phyloP scores from a whole-genome alignment of 352 stramenopile genomes.

The Phytophthora chlamydospora region DNA sequence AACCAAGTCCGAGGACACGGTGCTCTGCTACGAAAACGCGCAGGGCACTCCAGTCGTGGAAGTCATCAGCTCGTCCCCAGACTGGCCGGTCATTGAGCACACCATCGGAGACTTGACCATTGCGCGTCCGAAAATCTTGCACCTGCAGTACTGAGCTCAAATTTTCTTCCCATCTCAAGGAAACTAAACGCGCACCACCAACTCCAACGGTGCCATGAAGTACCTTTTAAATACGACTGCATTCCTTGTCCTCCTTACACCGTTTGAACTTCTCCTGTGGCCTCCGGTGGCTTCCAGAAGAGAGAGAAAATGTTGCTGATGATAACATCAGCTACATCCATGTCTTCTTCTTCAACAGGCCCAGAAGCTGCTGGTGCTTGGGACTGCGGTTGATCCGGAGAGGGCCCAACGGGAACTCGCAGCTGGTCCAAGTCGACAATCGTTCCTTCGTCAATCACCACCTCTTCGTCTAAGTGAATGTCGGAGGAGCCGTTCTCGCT shows the following conservation, averaged over 20 bases:
- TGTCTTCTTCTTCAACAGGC: constrained; percentile 42
- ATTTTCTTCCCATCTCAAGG: neutral
- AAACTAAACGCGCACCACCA: neutral
- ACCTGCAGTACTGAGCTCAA: constrained; percentile 51
- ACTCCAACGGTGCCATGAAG: neutral
- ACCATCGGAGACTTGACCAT: constrained; percentile 53
- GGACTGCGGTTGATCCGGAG: neutral
- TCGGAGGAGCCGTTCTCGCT: constrained; percentile 11
- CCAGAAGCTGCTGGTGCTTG: neutral
- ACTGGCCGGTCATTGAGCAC: constrained; percentile 63
- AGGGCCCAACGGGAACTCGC: constrained; percentile 14
- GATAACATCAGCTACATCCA: constrained; percentile 77
- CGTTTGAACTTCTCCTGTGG: constrained; percentile 42
- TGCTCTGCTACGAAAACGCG: constrained; percentile 43
- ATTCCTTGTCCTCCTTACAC: constrained; percentile 31
- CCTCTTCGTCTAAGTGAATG: constrained; percentile 60
- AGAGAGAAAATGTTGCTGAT: constrained; percentile 88
- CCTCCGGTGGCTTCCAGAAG: constrained; percentile 71
- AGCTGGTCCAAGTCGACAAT: constrained; percentile 31
- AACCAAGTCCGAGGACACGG: constrained; percentile 78
- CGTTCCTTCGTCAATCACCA: constrained; percentile 49
- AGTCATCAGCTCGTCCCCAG: constrained; percentile 56
- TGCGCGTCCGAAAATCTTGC: constrained; percentile 60
- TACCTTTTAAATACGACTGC: constrained; percentile 19
- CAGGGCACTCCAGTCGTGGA: constrained; percentile 45